These are phyloP conservation scores for Xerocomellus intermedius DNA, from an alignment of 768 basidiomycete species.

Conservation along the genomic window DNA sequence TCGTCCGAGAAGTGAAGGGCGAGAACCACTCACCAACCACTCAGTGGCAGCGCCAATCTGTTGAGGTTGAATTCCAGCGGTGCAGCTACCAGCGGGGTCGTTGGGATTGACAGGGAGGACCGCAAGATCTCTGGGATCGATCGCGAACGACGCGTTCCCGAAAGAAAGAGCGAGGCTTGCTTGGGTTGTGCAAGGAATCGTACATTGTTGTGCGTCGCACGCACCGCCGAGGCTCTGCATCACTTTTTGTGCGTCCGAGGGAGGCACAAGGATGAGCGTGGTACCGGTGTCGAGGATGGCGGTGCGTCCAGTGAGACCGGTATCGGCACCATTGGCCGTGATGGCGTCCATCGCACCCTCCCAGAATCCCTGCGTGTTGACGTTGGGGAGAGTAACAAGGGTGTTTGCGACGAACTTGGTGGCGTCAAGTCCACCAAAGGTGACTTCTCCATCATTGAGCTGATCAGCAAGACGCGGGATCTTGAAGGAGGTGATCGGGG, in stretches of 20 bases:
- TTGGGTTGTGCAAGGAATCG: slow-evolving; percentile 62
- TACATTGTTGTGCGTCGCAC: slow-evolving; percentile 51
- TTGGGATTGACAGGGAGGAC: slow-evolving; percentile 53
- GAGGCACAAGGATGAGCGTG: slow-evolving; percentile 42
- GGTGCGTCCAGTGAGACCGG: slow-evolving; percentile 57
- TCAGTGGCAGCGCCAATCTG: slow-evolving; percentile 54
- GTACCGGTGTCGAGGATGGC: slow-evolving; percentile 62
- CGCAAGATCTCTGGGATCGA: slow-evolving; percentile 65
- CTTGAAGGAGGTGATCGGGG: slow-evolving; percentile 76
- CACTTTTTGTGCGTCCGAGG: slow-evolving; percentile 52
- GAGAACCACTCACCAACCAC: slow-evolving; percentile 58
- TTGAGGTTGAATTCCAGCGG: slow-evolving; percentile 68
- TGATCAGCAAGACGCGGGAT: slow-evolving; percentile 71
- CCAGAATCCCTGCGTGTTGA: slow-evolving; percentile 77
- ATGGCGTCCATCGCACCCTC: slow-evolving; percentile 62
- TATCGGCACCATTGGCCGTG: slow-evolving; percentile 54
- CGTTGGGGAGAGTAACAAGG: slow-evolving; percentile 58
- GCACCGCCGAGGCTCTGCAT: slow-evolving; percentile 59
- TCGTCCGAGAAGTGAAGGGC: not conserved
- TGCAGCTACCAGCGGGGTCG: slow-evolving; percentile 57
- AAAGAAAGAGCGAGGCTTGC: slow-evolving; percentile 55
- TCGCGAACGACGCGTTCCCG: slow-evolving; percentile 55
- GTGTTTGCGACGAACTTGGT: slow-evolving; percentile 64
- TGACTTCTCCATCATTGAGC: slow-evolving; percentile 70
- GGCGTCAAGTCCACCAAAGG: slow-evolving; percentile 73